phyloP scores from a whole-genome alignment of 2,329 filamentous ascomycete species.

The Gaeumannomyces sp. region DNA sequence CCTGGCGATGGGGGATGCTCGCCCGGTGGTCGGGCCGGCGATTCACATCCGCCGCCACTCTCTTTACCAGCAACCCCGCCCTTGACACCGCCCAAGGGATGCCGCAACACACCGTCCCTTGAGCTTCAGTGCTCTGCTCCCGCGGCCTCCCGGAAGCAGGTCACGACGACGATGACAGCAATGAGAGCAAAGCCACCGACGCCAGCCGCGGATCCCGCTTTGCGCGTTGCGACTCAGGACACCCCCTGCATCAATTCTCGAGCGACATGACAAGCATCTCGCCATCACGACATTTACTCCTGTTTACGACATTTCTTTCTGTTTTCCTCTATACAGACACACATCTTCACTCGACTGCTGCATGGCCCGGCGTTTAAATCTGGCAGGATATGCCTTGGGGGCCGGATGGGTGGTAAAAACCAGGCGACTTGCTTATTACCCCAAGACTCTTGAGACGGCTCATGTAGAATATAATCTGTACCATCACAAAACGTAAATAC shows the following conservation, averaged over 20 bases:
- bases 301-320: not conserved
- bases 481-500: not conserved
- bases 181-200: not conserved
- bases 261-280: not conserved
- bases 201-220: not conserved
- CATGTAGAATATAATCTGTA: conserved; percentile 3
- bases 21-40: not conserved
- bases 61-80: too few relatives aligned
- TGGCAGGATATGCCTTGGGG: conserved; percentile 8
- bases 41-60: too few relatives aligned
- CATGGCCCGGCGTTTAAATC: conserved; percentile 44
- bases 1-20: not conserved
- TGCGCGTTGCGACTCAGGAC: not conserved
- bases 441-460: not conserved
- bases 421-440: not conserved
- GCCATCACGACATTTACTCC: not conserved
- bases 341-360: conserved; percentile 49
- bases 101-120: not conserved
- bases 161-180: not conserved
- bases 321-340: conserved; percentile 12
- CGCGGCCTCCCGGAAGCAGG: not conserved
- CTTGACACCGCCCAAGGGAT: not conserved
- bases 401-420: conserved; percentile 4
- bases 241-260: not conserved
- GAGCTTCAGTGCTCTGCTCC: not conserved